Evolutionary conservation across 2,329 filamentous ascomycete species (phyloP), one percentile per base, ranked within the genome.

Genomic region (Alternaria brassicae): DNA sequence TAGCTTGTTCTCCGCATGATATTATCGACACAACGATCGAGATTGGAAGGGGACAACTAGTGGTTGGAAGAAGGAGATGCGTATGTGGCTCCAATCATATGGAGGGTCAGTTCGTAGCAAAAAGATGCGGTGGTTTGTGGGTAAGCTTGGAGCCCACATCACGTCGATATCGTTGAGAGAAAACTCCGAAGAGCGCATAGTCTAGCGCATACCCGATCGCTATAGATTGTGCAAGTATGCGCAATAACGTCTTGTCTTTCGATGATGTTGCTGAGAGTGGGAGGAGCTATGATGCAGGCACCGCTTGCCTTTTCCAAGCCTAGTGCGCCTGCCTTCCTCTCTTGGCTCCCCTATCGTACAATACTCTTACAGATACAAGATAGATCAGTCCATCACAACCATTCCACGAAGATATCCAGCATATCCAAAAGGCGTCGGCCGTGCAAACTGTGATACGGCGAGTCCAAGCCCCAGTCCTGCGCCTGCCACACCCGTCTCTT

Each of bases 401-500:
- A 48, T 58, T 2, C 55, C 55, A 15, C 48, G 55, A 7, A 58
- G 34, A 47, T 52, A 58, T 8, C 55, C 55, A 12, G 48, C 49
- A 21, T 53, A 37, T 1, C 55, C 55, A 30, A 45, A 47, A 4
- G 34, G 25, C 41, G 32, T 45, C n/a, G 41, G 41, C 4, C 25
- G 55, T 27, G 34, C 10, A 7, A 41, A 34, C 15, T 34, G 40
- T 19, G 42, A 41, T 9, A 34, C 41, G 21, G 34, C 48, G 23
- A 45, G 23, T 12, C 42, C 25, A 1, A 49, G 17, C 4, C 42
- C 53, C 25, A 49, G 30, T 28, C 52, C 30, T 9, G 25, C 23
- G 21, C 32, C 25, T 10, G 36, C 36, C 30, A 40, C 36, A 17
- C 53, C 27, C 19, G 28, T 49, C 17, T 42, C 34, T 27, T 39